A percentile compares a stretch with the other conserved stretches of the same genome.
Conservation (phyloP, 2,329 filamentous ascomycete genomes). For the Fusarium tanahbumbuense region DNA sequence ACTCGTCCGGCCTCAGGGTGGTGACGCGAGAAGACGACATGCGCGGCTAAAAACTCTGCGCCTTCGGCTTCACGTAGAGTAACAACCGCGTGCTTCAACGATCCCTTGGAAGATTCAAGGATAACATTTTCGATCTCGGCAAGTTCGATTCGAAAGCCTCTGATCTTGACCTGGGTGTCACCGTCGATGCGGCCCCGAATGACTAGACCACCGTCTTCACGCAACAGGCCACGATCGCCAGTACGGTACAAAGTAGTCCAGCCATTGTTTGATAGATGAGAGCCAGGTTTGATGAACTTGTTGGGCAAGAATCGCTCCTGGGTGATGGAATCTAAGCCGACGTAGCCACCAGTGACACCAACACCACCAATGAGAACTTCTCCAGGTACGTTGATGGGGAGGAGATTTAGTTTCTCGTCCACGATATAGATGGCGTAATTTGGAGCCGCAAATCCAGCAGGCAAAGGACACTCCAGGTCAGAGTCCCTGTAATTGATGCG, state of each 20-base stretch:
- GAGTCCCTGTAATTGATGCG: background rate
- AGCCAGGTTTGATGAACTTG: background rate
- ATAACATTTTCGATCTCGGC: slow-evolving; percentile 48
- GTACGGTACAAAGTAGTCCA: slow-evolving; percentile 21
- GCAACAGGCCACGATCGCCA: slow-evolving; percentile 38
- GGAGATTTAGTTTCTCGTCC: background rate
- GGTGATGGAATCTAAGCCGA: background rate
- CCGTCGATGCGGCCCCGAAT: slow-evolving; percentile 53
- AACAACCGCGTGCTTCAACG: background rate
- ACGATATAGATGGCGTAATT: background rate
- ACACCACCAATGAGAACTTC: slow-evolving; percentile 15
- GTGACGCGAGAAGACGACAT: background rate
- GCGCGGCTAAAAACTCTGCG: background rate
- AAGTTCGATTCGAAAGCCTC: slow-evolving; percentile 60
- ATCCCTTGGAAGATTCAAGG: background rate
- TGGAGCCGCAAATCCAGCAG: background rate
- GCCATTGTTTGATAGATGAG: too few relatives aligned
- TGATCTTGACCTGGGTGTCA: slow-evolving; percentile 60
- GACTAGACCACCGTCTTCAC: slow-evolving; percentile 50
- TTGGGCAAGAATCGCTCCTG: slow-evolving; percentile 6
- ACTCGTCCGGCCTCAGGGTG: background rate
- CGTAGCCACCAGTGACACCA: slow-evolving; percentile 16
- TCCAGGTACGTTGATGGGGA: background rate
- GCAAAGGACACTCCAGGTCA: background rate
- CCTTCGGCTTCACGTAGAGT: background rate